Evolutionary conservation across 1,284 basidiomycete genomes (phyloP), one percentile per base, ranked within the genome.

Genomic region (Pseudozyma thailandica): DNA sequence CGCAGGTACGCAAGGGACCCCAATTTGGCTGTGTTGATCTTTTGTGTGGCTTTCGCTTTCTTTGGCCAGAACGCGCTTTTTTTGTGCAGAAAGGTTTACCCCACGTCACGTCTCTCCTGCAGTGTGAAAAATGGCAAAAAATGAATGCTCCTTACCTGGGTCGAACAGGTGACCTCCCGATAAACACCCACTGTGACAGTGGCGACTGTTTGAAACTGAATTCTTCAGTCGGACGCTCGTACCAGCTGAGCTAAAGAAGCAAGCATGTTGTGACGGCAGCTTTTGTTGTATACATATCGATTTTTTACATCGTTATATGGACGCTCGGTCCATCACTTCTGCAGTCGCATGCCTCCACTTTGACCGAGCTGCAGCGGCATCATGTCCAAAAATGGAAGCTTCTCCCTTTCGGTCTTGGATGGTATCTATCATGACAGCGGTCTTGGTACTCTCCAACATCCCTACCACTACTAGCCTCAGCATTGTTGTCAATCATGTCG

Each of bases 161-260:
- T 70, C 66, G 66, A 70, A 70, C 66, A 70, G 60, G 52, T 70
- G 65, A 69, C 65, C 65, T 69, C 43, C 47, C 65, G 65, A 69
- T 50, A 26, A 45, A 38, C 44, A n/a, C 38, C 57, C 53, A 55
- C 55, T 49, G 42, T 18, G 20, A 26, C 46, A 57, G 46, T 56
- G 52, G 54, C 46, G 45, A 65, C 43, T 50, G 33, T 23, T 21
- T 20, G 42, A 55, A 65, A 71, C 68, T 65, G 62, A 60, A 57
- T 64, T 54, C 69, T 72, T 72, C 69, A 72, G 69, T 72, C 69
- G 69, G 51, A 72, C 69, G 69, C 69, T 72, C 69, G 69, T 72
- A 72, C 69, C 69, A 72, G 58, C 69, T 72, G 69, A 72, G 69
- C 69, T 72, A 72, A 59, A 60, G 56, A 64, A 70, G 66, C 66